These are phyloP conservation scores for Sporisorium scitamineum DNA, from an alignment of 1,284 basidiomycete species.

Conservation along the genomic window DNA sequence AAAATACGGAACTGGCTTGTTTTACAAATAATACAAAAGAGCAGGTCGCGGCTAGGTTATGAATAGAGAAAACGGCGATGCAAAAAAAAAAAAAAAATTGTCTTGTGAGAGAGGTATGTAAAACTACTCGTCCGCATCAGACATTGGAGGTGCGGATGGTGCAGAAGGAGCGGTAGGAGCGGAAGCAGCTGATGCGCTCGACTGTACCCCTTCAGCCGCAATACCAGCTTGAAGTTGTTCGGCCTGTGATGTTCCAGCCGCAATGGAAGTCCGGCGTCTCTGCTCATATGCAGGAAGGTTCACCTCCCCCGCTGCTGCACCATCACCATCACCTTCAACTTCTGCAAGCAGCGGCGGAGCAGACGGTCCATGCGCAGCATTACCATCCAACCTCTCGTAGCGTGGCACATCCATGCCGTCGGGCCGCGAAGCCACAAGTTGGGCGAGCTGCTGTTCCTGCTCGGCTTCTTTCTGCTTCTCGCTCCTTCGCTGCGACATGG, in stretches of 20 bases:
- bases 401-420: slow-evolving; percentile 24
- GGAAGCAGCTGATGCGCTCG: background rate
- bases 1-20: background rate
- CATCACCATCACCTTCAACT: background rate
- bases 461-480: slow-evolving; percentile 50
- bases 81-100: too few species aligned
- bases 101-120: too few species aligned
- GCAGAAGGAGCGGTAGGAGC: slow-evolving; percentile 14
- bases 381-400: slow-evolving; percentile 21
- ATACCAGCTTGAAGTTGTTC: too few species aligned
- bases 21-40: slow-evolving; percentile 16
- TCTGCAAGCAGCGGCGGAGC: slow-evolving; percentile 22
- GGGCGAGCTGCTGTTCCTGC: slow-evolving; percentile 33
- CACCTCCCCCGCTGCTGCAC: background rate
- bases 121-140: slow-evolving; percentile 15
- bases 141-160: slow-evolving; percentile 15
- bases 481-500: slow-evolving; percentile 22
- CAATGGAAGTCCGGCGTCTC: background rate
- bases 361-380: background rate
- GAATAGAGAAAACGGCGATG: background rate
- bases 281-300: slow-evolving; percentile 26
- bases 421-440: slow-evolving; percentile 34
- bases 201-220: background rate
- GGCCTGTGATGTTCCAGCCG: background rate
- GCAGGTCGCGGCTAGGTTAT: background rate